A percentile compares a stretch with the other conserved stretches of the same genome.
phyloP scores from a whole-genome alignment of 108 stramenopile species.

The Pseudonitzschia delicatissima region DNA sequence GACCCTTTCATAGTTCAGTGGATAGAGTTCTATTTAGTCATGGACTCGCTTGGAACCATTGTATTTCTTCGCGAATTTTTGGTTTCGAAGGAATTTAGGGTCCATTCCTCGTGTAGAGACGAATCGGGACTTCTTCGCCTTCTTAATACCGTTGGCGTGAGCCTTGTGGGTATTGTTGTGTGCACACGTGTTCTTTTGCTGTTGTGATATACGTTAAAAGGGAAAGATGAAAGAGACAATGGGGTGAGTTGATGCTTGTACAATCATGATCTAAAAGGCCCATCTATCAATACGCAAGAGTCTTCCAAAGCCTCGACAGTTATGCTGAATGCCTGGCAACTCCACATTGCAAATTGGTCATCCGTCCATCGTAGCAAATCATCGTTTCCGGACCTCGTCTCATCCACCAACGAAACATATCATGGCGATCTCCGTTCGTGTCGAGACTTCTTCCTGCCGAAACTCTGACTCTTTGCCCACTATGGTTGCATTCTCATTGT shows the following conservation, averaged over 20 bases:
- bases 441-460: too few relatives aligned
- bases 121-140: constrained; percentile 79
- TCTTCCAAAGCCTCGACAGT: too few relatives aligned
- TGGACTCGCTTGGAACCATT: constrained; percentile 78
- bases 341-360: too few relatives aligned
- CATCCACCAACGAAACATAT: too few relatives aligned
- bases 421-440: too few relatives aligned
- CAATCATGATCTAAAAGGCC: too few relatives aligned
- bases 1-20: background rate
- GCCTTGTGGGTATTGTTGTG: constrained; percentile 93
- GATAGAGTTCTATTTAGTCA: constrained; percentile 41
- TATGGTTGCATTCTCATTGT: too few relatives aligned
- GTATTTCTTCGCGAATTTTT: constrained; percentile 92
- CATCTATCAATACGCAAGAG: too few relatives aligned
- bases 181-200: constrained; percentile 94
- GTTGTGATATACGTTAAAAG: constrained; percentile 26
- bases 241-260: background rate
- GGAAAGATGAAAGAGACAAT: background rate
- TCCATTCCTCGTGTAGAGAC: constrained; percentile 86
- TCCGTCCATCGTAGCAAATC: too few relatives aligned
- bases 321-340: too few relatives aligned
- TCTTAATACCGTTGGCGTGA: constrained; percentile 91
- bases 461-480: too few relatives aligned
- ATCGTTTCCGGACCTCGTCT: too few relatives aligned
- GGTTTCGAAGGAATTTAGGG: constrained; percentile 91